Base-by-base conservation (phyloP, 1,139 yeast genomes). In the Yamadazyma buinensis region DNA sequence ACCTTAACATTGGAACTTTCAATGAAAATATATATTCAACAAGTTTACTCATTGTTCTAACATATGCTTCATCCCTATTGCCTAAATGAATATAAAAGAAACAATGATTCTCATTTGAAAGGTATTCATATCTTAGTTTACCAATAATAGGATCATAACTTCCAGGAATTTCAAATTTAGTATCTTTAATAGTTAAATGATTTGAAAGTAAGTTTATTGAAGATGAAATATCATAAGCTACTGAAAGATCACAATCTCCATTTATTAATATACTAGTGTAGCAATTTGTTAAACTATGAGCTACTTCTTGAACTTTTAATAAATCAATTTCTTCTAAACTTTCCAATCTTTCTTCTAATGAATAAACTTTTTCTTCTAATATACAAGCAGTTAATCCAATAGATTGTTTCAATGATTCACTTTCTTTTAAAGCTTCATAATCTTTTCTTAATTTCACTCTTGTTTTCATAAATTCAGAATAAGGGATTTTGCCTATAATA, bases 1-100 rank as follows among this genome's bases (percentile, higher is more conserved):
- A 64, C 43, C 87, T 57, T 15, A 81, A 55, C 36, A 72, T 75
- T 3, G 65, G 54, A n/a, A 75, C 58, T 6, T 62, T 54, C 7
- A 60, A 46, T 0, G 69, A 56, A 43, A 80, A 48, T 15, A 72
- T 38, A 44, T 62, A 74, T 0, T 75, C 67, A 0, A 75, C 37
- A 7, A 81, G 49, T 15, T 56, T 59, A 0, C 79, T 66, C 34
- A 77, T 39, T 0, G 75, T 52, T 31, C 66, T 52, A 2, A 51
- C 44, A 11, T 42, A 37, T 0, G 37, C 26, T 43, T 69, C 64
- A 2, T 54, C 49, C 36, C 80, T 56, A 2, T 42, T 34, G 0
- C 85, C 85, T 1, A 79, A 57, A 51, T 81, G 84, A 23, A 79
- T 52, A 45, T 72, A 81, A 43, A 65, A 38, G 29, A 39, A 39